Evolutionary conservation across 2,329 filamentous ascomycete genomes (phyloP).

Genomic region (Colletotrichum sp.): DNA sequence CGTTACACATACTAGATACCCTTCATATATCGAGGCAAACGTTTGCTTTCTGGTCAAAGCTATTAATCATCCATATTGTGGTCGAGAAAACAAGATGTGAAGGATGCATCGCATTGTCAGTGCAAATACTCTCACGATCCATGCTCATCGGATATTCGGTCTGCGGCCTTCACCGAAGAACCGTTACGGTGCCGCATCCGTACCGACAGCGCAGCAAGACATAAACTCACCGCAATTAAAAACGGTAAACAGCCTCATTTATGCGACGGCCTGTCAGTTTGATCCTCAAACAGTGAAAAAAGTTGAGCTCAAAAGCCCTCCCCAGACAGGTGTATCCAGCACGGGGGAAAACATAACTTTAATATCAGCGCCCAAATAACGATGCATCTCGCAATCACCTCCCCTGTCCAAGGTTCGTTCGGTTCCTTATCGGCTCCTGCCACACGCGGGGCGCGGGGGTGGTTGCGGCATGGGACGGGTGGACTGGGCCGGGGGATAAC

Average conservation of each 20-base stretch:
- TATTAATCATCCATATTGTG: background rate
- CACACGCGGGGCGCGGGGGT: background rate
- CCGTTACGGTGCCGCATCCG: background rate
- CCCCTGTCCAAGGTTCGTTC: background rate
- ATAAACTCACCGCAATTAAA: background rate
- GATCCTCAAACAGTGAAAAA: background rate
- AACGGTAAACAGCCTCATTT: background rate
- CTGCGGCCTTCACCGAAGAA: background rate
- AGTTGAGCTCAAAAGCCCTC: background rate
- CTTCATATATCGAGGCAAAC: background rate
- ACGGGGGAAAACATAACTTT: slow-evolving; percentile 13
- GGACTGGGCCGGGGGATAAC: background rate
- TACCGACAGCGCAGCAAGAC: background rate
- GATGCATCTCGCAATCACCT: background rate
- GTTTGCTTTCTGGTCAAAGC: background rate
- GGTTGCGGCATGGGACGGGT: background rate
- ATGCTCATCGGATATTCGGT: background rate
- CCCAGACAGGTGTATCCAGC: background rate
- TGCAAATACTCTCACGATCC: background rate
- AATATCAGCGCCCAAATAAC: background rate
- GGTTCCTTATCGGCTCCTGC: background rate
- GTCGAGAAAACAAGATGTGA: background rate
- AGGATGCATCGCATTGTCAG: background rate
- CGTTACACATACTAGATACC: slow-evolving; percentile 13
- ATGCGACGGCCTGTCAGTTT: background rate